These are phyloP conservation scores for Morella rubra DNA, from an alignment of 306 rosid genomes.

Conservation along the genomic window DNA sequence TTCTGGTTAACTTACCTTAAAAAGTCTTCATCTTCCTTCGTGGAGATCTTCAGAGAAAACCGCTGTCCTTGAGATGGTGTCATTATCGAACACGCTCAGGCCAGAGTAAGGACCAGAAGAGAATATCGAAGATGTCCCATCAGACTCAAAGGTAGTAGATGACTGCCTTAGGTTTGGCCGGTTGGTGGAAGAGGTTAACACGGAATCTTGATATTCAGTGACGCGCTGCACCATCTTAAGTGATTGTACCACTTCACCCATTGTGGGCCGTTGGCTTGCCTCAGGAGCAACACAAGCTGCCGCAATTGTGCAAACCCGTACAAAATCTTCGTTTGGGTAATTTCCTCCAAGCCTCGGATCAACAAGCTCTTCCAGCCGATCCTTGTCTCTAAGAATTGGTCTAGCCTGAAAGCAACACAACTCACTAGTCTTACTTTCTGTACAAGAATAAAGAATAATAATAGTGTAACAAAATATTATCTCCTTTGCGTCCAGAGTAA, in stretches of 20 bases:
- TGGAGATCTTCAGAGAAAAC: conserved; percentile 98
- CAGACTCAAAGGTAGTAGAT: conserved; percentile 83
- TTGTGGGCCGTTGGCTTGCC: conserved; percentile 95
- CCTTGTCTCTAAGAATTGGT: conserved; percentile 93
- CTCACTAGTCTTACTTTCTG: conserved; percentile 22
- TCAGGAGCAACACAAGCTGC: conserved; percentile 98
- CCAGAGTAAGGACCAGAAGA: conserved; percentile 97
- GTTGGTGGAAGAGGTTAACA: conserved; percentile 56
- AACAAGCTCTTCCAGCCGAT: conserved; percentile 78
- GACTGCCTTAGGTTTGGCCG: conserved; percentile 73
- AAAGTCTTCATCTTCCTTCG: conserved; percentile 74
- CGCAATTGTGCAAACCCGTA: conserved; percentile 89
- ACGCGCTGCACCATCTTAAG: conserved; percentile 97
- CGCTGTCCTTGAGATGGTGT: conserved; percentile 69
- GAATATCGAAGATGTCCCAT: conserved; percentile 90
- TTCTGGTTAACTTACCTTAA: conserved; percentile 9
- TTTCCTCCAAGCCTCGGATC: conserved; percentile 84
- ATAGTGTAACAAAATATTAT: too few species aligned
- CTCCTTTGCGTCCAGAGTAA: background rate
- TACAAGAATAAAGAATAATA: too few species aligned
- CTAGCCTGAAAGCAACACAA: conserved; percentile 66
- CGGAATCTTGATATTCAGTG: conserved; percentile 63
- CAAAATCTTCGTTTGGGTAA: conserved; percentile 83
- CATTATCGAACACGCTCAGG: conserved; percentile 76
- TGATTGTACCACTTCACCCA: conserved; percentile 99